Percentiles rank a stretch among this genome's conserved stretches.
These are phyloP conservation scores for Solanum etuberosum DNA, from an alignment of 257 asterid genomes.

Conservation along the genomic window DNA sequence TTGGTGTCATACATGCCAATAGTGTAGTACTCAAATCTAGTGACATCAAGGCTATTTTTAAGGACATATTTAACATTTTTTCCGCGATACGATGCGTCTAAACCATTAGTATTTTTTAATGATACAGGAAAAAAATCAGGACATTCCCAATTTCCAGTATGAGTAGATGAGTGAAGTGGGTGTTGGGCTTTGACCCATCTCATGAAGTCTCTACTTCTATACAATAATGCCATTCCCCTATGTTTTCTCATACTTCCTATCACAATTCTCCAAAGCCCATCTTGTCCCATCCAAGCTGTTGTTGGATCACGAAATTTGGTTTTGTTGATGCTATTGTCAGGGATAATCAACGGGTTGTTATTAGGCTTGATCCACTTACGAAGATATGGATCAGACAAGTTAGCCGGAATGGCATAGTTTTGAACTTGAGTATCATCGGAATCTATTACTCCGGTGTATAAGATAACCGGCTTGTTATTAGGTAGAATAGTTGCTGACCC, in stretches of 20 bases:
- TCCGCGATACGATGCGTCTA: conserved; percentile 5
- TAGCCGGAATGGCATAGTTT: conserved; percentile 30
- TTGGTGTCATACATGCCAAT: conserved; percentile 14
- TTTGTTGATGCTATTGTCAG: conserved; percentile 12
- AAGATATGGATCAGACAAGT: conserved; percentile 35
- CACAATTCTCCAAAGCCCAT: conserved; percentile 29
- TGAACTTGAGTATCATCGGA: conserved; percentile 22
- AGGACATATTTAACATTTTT: conserved; percentile 14
- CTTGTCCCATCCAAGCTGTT: conserved; percentile 39
- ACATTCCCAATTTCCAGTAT: conserved; percentile 45
- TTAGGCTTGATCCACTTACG: conserved; percentile 36
- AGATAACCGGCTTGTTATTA: conserved; percentile 21
- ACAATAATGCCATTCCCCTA: conserved; percentile 24
- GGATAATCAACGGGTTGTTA: conserved; percentile 24
- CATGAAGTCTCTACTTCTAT: conserved; percentile 24
- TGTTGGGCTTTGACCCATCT: conserved; percentile 30
- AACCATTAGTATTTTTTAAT: conserved; percentile 2
- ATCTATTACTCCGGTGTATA: conserved; percentile 41
- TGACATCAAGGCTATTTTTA: conserved; percentile 30
- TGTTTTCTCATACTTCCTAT: conserved; percentile 12
- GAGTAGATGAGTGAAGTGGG: conserved; percentile 24
- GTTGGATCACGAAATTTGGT: conserved; percentile 49
- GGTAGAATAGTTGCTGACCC: conserved; percentile 44
- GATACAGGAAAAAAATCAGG: conserved; percentile 42
- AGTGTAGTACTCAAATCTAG: conserved; percentile 36